These are phyloP conservation scores for Gentiana macrophylla DNA, from an alignment of 257 asterid species.

Conservation along the genomic window DNA sequence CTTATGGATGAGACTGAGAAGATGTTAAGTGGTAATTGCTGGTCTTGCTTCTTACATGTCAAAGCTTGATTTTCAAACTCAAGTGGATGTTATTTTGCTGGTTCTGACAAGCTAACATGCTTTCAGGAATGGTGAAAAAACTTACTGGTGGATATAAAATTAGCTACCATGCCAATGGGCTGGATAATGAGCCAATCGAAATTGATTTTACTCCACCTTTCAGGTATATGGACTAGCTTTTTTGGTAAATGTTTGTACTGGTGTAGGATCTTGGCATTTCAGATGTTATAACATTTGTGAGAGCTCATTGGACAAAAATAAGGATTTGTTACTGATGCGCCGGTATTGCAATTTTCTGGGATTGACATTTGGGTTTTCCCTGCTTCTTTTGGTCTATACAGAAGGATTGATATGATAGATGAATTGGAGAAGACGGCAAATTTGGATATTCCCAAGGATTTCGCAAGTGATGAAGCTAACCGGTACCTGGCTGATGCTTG, in stretches of 20 bases:
- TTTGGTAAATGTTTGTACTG: background rate
- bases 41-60: background rate
- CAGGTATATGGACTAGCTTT: slow-evolving; percentile 39
- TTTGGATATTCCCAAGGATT: slow-evolving; percentile 74
- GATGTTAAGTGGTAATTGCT: slow-evolving; percentile 48
- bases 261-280: too few species aligned
- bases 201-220: slow-evolving; percentile 98
- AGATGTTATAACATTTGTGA: too few species aligned
- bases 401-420: slow-evolving; percentile 89
- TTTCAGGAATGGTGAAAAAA: slow-evolving; percentile 80
- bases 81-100: background rate
- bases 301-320: too few species aligned
- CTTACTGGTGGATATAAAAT: slow-evolving; percentile 80
- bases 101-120: slow-evolving; percentile 1
- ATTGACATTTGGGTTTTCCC: background rate
- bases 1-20: slow-evolving; percentile 72
- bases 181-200: slow-evolving; percentile 62
- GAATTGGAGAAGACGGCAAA: slow-evolving; percentile 80
- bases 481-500: slow-evolving; percentile 69
- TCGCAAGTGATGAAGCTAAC: slow-evolving; percentile 67
- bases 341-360: background rate
- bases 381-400: slow-evolving; percentile 13
- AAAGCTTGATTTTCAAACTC: background rate
- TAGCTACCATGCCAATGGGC: slow-evolving; percentile 80
- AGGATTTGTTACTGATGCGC: background rate